These are phyloP conservation scores for Backusella macrospora DNA, from an alignment of 192 early-diverging fungal species.

Conservation along the genomic window DNA sequence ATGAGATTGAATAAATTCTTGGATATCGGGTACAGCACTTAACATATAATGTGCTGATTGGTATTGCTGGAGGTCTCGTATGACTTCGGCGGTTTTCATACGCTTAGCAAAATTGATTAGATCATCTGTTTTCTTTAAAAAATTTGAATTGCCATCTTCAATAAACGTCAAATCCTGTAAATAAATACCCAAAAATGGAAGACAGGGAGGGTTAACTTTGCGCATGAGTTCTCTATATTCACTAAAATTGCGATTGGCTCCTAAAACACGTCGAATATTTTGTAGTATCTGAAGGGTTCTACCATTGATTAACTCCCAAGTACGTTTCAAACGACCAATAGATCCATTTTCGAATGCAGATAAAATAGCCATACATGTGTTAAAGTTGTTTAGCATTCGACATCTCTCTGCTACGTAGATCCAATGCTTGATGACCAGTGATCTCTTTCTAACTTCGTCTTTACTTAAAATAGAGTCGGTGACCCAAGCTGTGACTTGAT, in stretches of 20 bases:
- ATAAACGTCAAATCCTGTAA: constrained; percentile 89
- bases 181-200: constrained; percentile 86
- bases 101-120: constrained; percentile 94
- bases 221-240: constrained; percentile 82
- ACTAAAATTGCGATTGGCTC: constrained; percentile 76
- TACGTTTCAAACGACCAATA: constrained; percentile 85
- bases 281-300: constrained; percentile 60
- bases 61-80: constrained; percentile 89
- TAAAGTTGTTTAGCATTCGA: constrained; percentile 87
- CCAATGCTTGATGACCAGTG: constrained; percentile 76
- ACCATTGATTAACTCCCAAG: constrained; percentile 70
- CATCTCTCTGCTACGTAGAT: constrained; percentile 80
- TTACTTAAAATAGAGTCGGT: constrained; percentile 80
- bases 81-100: constrained; percentile 83
- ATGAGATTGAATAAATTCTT: constrained; percentile 72
- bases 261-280: constrained; percentile 72
- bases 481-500: constrained; percentile 89
- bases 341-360: constrained; percentile 84
- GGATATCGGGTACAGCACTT: constrained; percentile 80
- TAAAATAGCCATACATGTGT: constrained; percentile 85
- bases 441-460: constrained; percentile 77
- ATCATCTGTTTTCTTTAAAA: constrained; percentile 58
- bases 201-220: constrained; percentile 71
- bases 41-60: constrained; percentile 81
- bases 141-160: constrained; percentile 84